phyloP scores from a whole-genome alignment of 306 rosid species.

The Ammopiptanthus mongolicus region DNA sequence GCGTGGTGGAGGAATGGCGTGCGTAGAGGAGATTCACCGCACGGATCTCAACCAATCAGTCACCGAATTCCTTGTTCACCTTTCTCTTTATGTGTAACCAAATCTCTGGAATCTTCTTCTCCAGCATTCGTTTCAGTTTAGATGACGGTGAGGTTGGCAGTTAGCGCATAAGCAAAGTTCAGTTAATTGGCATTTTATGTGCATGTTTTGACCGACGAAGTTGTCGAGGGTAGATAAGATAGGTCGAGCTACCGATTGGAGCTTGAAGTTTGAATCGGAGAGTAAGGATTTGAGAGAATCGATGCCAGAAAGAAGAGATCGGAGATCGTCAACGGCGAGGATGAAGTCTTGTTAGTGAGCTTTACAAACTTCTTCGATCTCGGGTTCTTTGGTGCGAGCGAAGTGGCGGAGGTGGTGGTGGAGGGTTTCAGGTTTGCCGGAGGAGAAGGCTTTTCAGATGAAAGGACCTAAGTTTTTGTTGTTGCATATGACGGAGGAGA shows the following conservation, averaged over 20 bases:
- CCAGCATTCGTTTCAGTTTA: slow-evolving; percentile 76
- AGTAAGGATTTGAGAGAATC: slow-evolving; percentile 90
- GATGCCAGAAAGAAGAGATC: slow-evolving; percentile 94
- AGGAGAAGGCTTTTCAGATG: too few species aligned
- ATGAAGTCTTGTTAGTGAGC: slow-evolving; percentile 99
- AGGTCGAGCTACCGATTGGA: slow-evolving; percentile 74
- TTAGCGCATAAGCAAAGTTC: slow-evolving; percentile 84
- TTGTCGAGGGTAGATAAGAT: slow-evolving; percentile 78
- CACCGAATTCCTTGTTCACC: too few species aligned
- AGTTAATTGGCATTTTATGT: slow-evolving; percentile 43
- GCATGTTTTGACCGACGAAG: slow-evolving; percentile 60
- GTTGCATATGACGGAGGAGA: too few species aligned
- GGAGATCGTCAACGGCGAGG: slow-evolving; percentile 96
- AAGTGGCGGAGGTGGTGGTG: slow-evolving; percentile 89
- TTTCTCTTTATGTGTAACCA: slow-evolving; percentile 81
- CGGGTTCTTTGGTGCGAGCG: slow-evolving; percentile 82
- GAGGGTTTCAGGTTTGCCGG: too few species aligned
- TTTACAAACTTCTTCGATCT: slow-evolving; percentile 95
- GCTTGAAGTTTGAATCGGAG: slow-evolving; percentile 79
- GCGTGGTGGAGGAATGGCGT: too few species aligned
- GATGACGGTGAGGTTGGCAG: slow-evolving; percentile 71
- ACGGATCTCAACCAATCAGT: slow-evolving; percentile 98
- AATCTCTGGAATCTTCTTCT: slow-evolving; percentile 91
- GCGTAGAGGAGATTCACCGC: slow-evolving; percentile 72
- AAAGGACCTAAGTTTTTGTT: too few species aligned